A percentile compares a stretch with the other conserved stretches of the same genome.
Evolutionary conservation across 306 rosid genomes (phyloP).

Genomic region (Delonix regia): DNA sequence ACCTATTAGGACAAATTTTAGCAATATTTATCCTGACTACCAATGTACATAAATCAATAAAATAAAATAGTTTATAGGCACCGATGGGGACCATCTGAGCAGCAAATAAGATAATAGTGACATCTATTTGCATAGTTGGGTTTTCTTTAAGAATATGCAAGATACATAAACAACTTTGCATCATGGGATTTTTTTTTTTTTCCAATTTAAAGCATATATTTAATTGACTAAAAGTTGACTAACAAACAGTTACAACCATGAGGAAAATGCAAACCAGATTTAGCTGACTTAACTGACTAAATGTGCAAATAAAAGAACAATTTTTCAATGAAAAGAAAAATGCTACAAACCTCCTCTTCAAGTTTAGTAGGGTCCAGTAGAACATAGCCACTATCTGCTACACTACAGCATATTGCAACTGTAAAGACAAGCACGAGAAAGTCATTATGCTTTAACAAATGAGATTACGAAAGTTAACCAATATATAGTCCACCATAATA

Average conservation of each 20-base stretch:
- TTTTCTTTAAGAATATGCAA: not conserved
- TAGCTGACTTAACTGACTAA: conserved; percentile 12
- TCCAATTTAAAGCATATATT: not conserved
- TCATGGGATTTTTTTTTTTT: not conserved
- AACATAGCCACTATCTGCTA: conserved; percentile 64
- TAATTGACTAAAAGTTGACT: not conserved
- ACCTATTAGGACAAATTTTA: not conserved
- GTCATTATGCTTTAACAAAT: conserved; percentile 34
- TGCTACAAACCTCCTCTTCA: conserved; percentile 82
- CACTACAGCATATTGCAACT: conserved; percentile 91
- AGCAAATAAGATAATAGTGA: not conserved
- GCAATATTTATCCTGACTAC: not conserved
- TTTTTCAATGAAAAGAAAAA: not conserved
- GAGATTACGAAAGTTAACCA: conserved; percentile 27
- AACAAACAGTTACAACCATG: not conserved
- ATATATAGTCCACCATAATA: conserved; percentile 27
- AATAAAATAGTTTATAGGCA: not conserved
- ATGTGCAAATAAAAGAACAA: conserved; percentile 11
- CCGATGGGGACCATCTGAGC: not conserved
- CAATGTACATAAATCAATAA: not conserved
- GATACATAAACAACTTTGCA: not conserved
- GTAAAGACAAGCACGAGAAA: conserved; percentile 41
- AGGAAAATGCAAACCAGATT: not conserved
- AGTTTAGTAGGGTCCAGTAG: conserved; percentile 82
- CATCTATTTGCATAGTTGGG: not conserved